Base-by-base conservation (phyloP, 495 filamentous ascomycete genomes). In the Annulohypoxylon maeteangense region DNA sequence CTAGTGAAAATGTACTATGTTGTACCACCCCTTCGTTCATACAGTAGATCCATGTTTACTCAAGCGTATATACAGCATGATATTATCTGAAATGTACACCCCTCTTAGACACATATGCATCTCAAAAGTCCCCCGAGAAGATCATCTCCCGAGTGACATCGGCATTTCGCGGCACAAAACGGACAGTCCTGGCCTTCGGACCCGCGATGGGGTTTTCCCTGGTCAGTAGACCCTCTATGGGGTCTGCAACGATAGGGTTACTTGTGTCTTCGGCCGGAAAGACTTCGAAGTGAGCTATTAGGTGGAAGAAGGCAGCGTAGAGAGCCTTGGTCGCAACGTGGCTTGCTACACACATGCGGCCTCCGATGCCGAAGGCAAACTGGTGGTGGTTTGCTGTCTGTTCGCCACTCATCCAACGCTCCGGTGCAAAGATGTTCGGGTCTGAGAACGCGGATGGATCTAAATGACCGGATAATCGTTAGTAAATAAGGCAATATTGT, bases 341-440 rank as follows among this genome's bases (percentile, higher is more conserved):
- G 4, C 84, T 87, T 8, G 90, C 90, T 20, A 87, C 87, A 76
- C 90, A 92, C 88, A 91, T 91, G 31, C 90, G 83, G 11, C 85
- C 87, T 0, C 90, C 90, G 1, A 90, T 90, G 4, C 90, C 90
- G 73, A 91, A 92, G 29, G 82, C 89, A 70, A 91, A 93, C 71
- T 92, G 90, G 7, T 90, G 89, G 0, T 84, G 79, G 31, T 90
- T 87, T 10, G 78, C 74, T 22, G 83, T 76, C 34, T 72, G 70
- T 25, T 68, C 64, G 25, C 58, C 64, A 5, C 86, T 83, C 32
- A 93, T 81, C 72, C 90, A 93, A 32, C 90, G 88, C 64, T 92
- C 90, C 0, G 90, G 87, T 7, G 81, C 76, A 71, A 92, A 92
- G 7, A 78, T 74, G 31, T 84, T 31, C 0, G 90, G 84, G 40